Base-by-base conservation (phyloP, 345 rosid genomes). In the Sisymbrium irio region DNA sequence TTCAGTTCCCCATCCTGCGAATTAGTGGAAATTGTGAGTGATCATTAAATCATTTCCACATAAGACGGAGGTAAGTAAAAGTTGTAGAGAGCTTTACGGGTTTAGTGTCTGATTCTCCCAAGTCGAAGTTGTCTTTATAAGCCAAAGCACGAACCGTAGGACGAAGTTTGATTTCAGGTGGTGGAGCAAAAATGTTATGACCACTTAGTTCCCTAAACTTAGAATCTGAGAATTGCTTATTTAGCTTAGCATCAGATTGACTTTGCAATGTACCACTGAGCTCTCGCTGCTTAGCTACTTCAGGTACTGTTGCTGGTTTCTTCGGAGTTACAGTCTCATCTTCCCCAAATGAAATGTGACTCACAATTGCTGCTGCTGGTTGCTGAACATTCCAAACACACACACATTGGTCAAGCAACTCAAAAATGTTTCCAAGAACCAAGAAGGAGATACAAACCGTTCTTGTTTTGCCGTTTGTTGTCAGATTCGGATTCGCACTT, bases 261-360 rank as follows among this genome's bases (percentile, higher is more conserved):
- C 79, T 77, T 61, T 83, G 88, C 49, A 86, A 50, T 3, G 89
- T 85, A 20, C 99, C 99, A 63, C 93, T 88, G 14, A 94, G 79
- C 75, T 94, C 98, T 0, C 98, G 93, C 82, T 94, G 98, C 83
- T 94, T 94, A 0, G 96, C 96, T 20, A 94, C 90, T 87, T 91
- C 98, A 9, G 96, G 82, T 33, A 88, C 65, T 14, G 89, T 75
- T 44, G 74, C 64, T 17, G 97, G 98, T 74, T 83, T 94, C 65
- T 84, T 89, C 37, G 91, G 96, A 4, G 95, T 83, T 51, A 86
- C 74, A 66, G 81, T 79, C 67, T 87, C 97, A 77, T 85, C 97
- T 73, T 89, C 97, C 2, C 80, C 86, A 59, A 94, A 94, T 7
- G 99, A 91, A 64, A 94, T 93, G 79, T 93, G 98, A 73, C 94